Percentiles rank a stretch among this genome's conserved stretches.
Evolutionary conservation across 2,329 filamentous ascomycete species (phyloP).

Genomic region (Pseudogymnoascus sp.): DNA sequence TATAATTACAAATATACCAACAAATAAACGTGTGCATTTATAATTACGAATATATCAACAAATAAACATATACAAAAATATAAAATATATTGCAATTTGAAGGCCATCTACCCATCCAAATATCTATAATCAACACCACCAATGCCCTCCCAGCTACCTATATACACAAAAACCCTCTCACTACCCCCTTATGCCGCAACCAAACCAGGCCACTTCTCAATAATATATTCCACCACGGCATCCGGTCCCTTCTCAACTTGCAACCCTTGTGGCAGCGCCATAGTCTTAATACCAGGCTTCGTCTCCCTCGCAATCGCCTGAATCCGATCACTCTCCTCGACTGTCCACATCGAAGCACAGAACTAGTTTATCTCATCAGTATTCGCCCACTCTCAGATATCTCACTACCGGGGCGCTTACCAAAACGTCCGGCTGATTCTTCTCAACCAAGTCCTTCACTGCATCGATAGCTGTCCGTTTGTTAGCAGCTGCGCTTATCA

Average conservation of each 20-base stretch:
- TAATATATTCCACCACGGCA: conserved; percentile 45
- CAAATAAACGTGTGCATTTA: background rate
- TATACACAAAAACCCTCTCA: background rate
- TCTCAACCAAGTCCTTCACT: conserved; percentile 44
- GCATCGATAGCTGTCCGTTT: conserved; percentile 40
- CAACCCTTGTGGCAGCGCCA: conserved; percentile 45
- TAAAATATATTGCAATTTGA: background rate
- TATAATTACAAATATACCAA: too few relatives aligned
- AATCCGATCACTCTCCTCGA: conserved; percentile 40
- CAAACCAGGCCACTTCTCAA: conserved; percentile 27
- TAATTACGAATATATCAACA: too few relatives aligned
- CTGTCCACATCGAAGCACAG: conserved; percentile 47
- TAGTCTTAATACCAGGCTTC: conserved; percentile 40
- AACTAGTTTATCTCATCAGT: conserved; percentile 35
- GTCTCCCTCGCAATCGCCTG: conserved; percentile 35
- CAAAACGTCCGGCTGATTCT: conserved; percentile 45
- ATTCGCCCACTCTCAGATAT: background rate
- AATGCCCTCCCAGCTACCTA: background rate
- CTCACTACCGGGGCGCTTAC: conserved; percentile 29
- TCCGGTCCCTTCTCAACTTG: conserved; percentile 46
- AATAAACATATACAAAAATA: background rate
- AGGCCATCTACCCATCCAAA: background rate
- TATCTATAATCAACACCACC: background rate
- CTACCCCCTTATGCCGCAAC: background rate
- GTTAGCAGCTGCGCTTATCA: background rate